Evolutionary conservation across 148 eudicot genomes (phyloP).

Genomic region (Chenopodium formosanum): DNA sequence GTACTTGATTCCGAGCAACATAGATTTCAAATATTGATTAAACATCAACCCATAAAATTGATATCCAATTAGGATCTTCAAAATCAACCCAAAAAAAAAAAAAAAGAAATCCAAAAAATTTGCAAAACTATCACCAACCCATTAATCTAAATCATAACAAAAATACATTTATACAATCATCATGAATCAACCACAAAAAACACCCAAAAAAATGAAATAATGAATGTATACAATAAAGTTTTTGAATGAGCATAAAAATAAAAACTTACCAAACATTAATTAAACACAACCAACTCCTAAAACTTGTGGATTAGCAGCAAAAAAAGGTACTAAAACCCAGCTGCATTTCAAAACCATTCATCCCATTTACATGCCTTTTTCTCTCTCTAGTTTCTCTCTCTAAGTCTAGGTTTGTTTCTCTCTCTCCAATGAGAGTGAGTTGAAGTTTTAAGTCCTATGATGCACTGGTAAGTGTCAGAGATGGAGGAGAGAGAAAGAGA

Average conservation of each 20-base stretch:
- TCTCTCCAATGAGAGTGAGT: constrained; percentile 7
- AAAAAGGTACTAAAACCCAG: constrained; percentile 23
- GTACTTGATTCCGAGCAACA: no score
- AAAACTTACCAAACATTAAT: constrained; percentile 4
- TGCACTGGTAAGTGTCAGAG: constrained; percentile 19
- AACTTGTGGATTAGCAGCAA: constrained; percentile 27
- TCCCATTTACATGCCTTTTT: constrained; percentile 26
- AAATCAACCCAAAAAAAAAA: not conserved
- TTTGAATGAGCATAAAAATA: no score
- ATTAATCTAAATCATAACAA: not conserved
- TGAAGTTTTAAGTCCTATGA: constrained; percentile 17
- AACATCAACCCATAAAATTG: not conserved
- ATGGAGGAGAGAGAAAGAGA: not conserved
- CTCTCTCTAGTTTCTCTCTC: not conserved
- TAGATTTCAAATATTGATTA: no score
- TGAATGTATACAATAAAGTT: not conserved
- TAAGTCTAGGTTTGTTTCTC: not conserved
- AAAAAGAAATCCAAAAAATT: not conserved
- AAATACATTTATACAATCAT: not conserved
- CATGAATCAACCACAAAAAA: constrained; percentile 11
- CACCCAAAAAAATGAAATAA: not conserved
- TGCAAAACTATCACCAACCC: not conserved
- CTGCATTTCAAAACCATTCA: constrained; percentile 25
- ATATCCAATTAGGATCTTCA: not conserved
- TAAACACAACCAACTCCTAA: not conserved